These are phyloP conservation scores for Lomentospora prolificans DNA, from an alignment of 2,329 filamentous ascomycete species.

Conservation along the genomic window DNA sequence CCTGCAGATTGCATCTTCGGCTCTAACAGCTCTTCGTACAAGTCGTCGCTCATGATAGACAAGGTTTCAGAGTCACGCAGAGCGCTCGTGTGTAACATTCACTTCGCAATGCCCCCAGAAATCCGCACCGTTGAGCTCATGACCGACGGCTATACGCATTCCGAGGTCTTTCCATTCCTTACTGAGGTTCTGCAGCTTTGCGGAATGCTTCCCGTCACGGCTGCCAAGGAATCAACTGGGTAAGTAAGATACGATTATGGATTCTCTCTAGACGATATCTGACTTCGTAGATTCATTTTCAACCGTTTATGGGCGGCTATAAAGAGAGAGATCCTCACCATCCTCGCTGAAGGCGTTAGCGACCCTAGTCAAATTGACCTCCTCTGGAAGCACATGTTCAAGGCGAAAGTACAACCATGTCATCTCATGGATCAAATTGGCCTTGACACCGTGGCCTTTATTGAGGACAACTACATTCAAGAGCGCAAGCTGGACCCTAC, in stretches of 20 bases:
- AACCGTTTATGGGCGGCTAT: slow-evolving; percentile 48
- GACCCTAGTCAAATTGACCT: slow-evolving; percentile 38
- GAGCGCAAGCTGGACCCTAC: slow-evolving; percentile 33
- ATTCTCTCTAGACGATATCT: too few relatives aligned
- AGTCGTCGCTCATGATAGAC: slow-evolving; percentile 35
- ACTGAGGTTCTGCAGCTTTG: slow-evolving; percentile 26
- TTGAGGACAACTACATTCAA: slow-evolving; percentile 41
- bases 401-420: slow-evolving; percentile 17
- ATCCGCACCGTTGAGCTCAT: slow-evolving; percentile 41
- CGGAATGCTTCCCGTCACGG: slow-evolving; percentile 29
- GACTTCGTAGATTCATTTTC: slow-evolving; percentile 30
- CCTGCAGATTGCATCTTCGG: slow-evolving; percentile 36
- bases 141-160: slow-evolving; percentile 35
- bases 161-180: slow-evolving; percentile 34
- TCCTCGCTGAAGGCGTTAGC: slow-evolving; percentile 39
- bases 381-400: slow-evolving; percentile 32
- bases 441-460: slow-evolving; percentile 41
- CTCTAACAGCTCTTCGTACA: slow-evolving; percentile 43
- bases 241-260: too few relatives aligned
- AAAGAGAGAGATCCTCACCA: slow-evolving; percentile 39
- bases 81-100: slow-evolving; percentile 35
- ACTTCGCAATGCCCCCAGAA: slow-evolving; percentile 40
- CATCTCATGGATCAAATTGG: slow-evolving; percentile 37
- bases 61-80: slow-evolving; percentile 27
- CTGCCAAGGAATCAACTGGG: slow-evolving; percentile 38